These are phyloP conservation scores for Trametes versicolor DNA, from an alignment of 1,284 basidiomycete species.

Conservation along the genomic window DNA sequence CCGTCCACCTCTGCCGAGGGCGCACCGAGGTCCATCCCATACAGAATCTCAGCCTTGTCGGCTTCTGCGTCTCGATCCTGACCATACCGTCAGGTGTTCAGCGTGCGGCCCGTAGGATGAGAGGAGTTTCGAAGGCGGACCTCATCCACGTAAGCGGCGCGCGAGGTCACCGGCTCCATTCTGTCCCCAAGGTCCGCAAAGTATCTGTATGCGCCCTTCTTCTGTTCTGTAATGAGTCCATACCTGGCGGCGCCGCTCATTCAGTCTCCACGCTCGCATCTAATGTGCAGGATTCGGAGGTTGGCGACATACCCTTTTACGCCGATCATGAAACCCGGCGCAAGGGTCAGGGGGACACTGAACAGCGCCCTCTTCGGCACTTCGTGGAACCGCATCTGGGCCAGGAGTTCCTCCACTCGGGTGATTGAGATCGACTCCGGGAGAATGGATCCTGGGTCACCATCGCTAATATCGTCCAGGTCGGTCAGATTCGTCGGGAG, in stretches of 20 bases:
- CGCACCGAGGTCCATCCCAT: constrained; percentile 67
- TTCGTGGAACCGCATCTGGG: constrained; percentile 86
- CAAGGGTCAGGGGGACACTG: constrained; percentile 85
- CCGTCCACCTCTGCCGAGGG: constrained; percentile 51
- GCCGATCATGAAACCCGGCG: constrained; percentile 85
- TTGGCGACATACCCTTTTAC: constrained; percentile 80
- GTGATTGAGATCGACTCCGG: constrained; percentile 76
- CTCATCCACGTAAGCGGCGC: constrained; percentile 83
- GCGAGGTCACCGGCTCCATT: constrained; percentile 77
- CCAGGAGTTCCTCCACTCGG: constrained; percentile 81
- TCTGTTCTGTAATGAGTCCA: constrained; percentile 86
- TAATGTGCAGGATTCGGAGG: not conserved
- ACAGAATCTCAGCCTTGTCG: constrained; percentile 65
- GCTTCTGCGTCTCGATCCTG: constrained; percentile 67
- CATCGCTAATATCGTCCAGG: constrained; percentile 53
- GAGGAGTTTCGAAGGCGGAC: constrained; percentile 50
- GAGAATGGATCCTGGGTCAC: constrained; percentile 55
- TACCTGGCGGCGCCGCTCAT: constrained; percentile 61
- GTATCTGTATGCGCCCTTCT: constrained; percentile 81
- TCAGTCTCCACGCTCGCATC: constrained; percentile 12
- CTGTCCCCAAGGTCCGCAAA: constrained; percentile 83
- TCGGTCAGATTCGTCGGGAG: constrained; percentile 59
- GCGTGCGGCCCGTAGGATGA: not conserved
- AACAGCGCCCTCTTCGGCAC: constrained; percentile 91
- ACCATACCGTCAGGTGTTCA: not conserved